These are phyloP conservation scores for Epichloe uncinata DNA, from an alignment of 2,329 filamentous ascomycete genomes.

Conservation along the genomic window DNA sequence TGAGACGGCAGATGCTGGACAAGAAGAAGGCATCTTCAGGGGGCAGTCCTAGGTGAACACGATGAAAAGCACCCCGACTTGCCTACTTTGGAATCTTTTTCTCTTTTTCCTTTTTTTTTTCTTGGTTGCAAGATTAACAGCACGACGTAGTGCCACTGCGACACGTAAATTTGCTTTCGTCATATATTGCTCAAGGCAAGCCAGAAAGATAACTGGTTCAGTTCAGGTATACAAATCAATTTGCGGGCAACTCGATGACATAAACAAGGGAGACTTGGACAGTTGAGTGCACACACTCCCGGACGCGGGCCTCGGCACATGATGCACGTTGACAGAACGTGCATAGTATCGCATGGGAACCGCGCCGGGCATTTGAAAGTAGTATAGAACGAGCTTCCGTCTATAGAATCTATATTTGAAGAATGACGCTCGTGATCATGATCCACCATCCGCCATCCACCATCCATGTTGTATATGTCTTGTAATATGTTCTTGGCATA, in stretches of 20 bases:
- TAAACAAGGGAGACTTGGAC: not conserved
- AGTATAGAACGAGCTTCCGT: not conserved
- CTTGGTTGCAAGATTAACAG: not conserved
- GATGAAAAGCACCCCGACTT: not conserved
- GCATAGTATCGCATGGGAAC: not conserved
- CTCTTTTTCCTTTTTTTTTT: accelerated
- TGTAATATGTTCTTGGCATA: not conserved
- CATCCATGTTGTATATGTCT: not conserved
- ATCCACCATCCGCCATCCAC: not conserved
- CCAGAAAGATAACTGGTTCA: not conserved
- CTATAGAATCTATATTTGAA: not conserved
- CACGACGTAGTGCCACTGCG: not conserved
- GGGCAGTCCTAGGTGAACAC: not conserved
- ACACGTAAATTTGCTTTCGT: not conserved
- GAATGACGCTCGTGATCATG: not conserved
- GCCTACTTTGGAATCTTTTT: not conserved
- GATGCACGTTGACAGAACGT: not conserved
- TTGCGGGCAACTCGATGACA: not conserved
- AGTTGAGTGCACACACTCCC: not conserved
- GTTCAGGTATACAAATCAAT: not conserved
- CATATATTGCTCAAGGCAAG: not conserved
- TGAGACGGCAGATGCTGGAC: not conserved
- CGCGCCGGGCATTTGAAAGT: not conserved
- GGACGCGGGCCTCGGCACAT: not conserved
- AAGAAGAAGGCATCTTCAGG: not conserved